A percentile compares a stretch with the other conserved stretches of the same genome.
Conservation (phyloP, 2,329 filamentous ascomycete genomes). For the Hawksworthiomyces lignivorus region DNA sequence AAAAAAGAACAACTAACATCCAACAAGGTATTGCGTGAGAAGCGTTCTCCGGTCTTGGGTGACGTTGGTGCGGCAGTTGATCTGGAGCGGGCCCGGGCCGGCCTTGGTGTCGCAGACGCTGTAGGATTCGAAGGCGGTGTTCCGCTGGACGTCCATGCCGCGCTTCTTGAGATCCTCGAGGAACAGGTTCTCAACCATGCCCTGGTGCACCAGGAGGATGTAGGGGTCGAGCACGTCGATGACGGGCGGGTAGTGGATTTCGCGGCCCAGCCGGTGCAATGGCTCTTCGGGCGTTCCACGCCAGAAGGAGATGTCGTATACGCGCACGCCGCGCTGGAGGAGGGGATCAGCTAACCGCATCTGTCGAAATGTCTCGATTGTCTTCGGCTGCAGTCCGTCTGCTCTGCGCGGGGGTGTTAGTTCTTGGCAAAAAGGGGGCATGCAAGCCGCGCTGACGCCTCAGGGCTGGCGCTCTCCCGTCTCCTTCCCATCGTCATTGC, state of each 20-base stretch:
- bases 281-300: conserved; percentile 51
- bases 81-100: conserved; percentile 35
- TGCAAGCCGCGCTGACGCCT: too few relatives aligned
- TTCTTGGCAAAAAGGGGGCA: conserved; percentile 11
- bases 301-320: conserved; percentile 73
- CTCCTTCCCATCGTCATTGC: too few relatives aligned
- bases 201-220: conserved; percentile 59
- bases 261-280: conserved; percentile 23
- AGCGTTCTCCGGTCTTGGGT: conserved; percentile 38
- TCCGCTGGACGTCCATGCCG: conserved; percentile 55
- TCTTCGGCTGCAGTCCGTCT: conserved; percentile 70
- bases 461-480: too few relatives aligned
- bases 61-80: conserved; percentile 45
- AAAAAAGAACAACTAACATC: conserved; percentile 38
- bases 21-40: conserved; percentile 57
- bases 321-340: conserved; percentile 57
- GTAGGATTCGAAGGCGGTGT: conserved; percentile 55
- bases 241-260: conserved; percentile 56
- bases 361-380: conserved; percentile 68
- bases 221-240: conserved; percentile 48
- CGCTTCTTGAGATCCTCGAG: conserved; percentile 60
- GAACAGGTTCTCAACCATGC: conserved; percentile 66
- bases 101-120: conserved; percentile 38
- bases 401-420: conserved; percentile 42
- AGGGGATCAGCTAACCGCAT: conserved; percentile 64